Evolutionary conservation across 768 basidiomycete genomes (phyloP).

Genomic region (Gymnopilus junonius): DNA sequence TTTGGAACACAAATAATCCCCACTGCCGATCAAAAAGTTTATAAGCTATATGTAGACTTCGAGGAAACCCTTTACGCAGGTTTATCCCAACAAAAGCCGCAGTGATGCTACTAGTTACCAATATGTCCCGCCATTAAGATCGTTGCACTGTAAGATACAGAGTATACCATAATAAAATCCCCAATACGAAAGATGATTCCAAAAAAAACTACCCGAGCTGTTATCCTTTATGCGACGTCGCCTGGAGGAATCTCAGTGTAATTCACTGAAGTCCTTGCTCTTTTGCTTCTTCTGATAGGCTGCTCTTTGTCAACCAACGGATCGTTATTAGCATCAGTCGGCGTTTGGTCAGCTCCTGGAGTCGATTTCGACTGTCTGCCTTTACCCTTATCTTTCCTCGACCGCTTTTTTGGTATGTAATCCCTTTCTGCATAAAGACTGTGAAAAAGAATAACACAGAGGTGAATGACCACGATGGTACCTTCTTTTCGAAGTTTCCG

Average conservation of each 20-base stretch:
- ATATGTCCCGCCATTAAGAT: background rate
- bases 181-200: background rate
- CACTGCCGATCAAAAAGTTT: constrained; percentile 23
- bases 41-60: constrained; percentile 22
- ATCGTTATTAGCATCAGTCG: background rate
- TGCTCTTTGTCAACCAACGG: background rate
- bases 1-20: constrained; percentile 37
- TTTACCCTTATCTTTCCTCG: constrained; percentile 1
- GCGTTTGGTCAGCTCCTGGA: background rate
- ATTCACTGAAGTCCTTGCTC: background rate
- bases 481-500: constrained; percentile 1
- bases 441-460: background rate
- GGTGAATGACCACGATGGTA: background rate
- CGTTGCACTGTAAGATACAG: background rate
- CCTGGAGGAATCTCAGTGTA: background rate
- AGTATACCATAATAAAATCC: too few relatives aligned
- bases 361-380: background rate
- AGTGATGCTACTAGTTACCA: background rate
- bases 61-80: constrained; percentile 34
- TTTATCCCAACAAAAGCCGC: background rate
- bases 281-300: constrained; percentile 1
- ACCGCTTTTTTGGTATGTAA: constrained; percentile 3
- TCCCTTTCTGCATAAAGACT: background rate
- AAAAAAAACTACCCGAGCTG: background rate
- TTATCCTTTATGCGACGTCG: background rate